Percentiles rank a stretch among this genome's conserved stretches.
Conservation (phyloP, 2,329 filamentous ascomycete genomes). For the Aspergillus floridensis region DNA sequence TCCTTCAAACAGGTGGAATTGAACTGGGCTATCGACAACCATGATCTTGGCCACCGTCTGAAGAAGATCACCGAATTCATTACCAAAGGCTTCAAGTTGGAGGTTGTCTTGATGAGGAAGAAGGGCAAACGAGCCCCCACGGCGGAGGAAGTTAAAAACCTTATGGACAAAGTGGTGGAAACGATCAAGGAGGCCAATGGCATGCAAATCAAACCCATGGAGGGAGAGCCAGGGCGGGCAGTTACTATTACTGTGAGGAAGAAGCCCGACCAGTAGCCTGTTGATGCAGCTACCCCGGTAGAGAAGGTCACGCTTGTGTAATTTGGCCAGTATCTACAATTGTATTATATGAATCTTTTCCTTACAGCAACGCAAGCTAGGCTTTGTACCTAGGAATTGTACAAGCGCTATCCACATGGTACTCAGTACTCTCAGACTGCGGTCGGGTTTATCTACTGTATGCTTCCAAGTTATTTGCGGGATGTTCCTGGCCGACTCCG, state of each 20-base stretch:
- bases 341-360: no score
- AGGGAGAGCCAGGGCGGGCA: constrained; percentile 41
- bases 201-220: constrained; percentile 41
- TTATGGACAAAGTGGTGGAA: constrained; percentile 54
- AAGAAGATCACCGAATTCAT: constrained; percentile 68
- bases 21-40: constrained; percentile 77
- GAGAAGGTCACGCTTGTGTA: constrained; percentile 2
- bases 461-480: not conserved
- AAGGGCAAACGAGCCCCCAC: constrained; percentile 60
- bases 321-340: constrained; percentile 6
- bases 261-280: constrained; percentile 12
- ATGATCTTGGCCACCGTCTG: constrained; percentile 73
- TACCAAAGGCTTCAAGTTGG: constrained; percentile 70
- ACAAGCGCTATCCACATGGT: no score
- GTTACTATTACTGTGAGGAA: constrained; percentile 40
- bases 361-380: no score
- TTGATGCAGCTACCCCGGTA: not conserved
- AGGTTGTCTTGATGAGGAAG: constrained; percentile 69
- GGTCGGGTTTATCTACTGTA: not conserved
- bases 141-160: constrained; percentile 57
- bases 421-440: no score
- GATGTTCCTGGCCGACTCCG: constrained; percentile 19
- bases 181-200: constrained; percentile 45
- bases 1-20: constrained; percentile 75
- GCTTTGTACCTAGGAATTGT: no score